Evolutionary conservation across 2,329 filamentous ascomycete species (phyloP).

Genomic region (Monilinia polystroma): DNA sequence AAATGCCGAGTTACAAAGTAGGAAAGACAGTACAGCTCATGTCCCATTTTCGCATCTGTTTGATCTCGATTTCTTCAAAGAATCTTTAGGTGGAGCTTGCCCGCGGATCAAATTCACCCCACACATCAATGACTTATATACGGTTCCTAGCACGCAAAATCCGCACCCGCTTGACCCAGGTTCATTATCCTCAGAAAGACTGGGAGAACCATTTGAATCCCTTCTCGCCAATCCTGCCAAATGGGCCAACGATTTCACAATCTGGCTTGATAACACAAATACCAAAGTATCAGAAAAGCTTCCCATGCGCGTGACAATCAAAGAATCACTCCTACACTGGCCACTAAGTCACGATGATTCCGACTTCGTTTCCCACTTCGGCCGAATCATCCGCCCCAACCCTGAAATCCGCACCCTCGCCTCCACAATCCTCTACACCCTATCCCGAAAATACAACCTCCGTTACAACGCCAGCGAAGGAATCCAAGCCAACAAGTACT

Average conservation of each 20-base stretch:
- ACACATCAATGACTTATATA: conserved; percentile 28
- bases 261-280: conserved; percentile 32
- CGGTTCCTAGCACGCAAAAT: conserved; percentile 25
- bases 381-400: conserved; percentile 33
- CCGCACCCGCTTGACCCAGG: conserved; percentile 14
- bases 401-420: conserved; percentile 30
- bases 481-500: conserved; percentile 37
- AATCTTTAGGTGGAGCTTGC: conserved; percentile 27
- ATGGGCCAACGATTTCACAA: conserved; percentile 33
- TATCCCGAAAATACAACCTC: conserved; percentile 36
- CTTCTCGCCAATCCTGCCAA: conserved; percentile 25
- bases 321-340: conserved; percentile 31
- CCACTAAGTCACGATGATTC: conserved; percentile 31
- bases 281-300: conserved; percentile 26
- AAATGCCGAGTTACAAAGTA: conserved; percentile 7
- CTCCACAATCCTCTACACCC: conserved; percentile 34
- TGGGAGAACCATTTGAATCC: conserved; percentile 15
- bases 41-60: conserved; percentile 33
- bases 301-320: conserved; percentile 33
- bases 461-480: conserved; percentile 36
- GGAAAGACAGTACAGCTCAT: conserved; percentile 20
- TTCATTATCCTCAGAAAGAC: conserved; percentile 6
- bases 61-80: conserved; percentile 32
- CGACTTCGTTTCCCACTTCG: conserved; percentile 31
- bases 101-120: conserved; percentile 28